Percentiles rank a stretch among this genome's conserved stretches.
These are phyloP conservation scores for Aspergillus oerlinghausenensis DNA, from an alignment of 2,329 filamentous ascomycete species.

Conservation along the genomic window DNA sequence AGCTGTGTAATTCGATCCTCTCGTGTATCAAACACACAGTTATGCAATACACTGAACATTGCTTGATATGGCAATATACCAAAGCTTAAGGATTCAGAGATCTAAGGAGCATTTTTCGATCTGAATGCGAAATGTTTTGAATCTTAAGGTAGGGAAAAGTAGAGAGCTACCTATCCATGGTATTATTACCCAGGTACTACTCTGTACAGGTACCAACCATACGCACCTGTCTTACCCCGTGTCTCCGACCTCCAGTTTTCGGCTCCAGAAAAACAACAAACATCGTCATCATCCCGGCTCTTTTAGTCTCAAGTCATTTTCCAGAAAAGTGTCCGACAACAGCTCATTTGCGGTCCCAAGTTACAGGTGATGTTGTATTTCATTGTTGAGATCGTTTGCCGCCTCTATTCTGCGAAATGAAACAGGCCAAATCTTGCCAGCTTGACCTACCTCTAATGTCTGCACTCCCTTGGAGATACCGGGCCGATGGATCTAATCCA, in stretches of 20 bases:
- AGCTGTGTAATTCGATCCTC: background rate
- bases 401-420: too few species aligned
- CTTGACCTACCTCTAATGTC: background rate
- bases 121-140: background rate
- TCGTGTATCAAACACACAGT: background rate
- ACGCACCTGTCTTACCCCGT: background rate
- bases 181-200: background rate
- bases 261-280: background rate
- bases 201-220: background rate
- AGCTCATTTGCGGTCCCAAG: background rate
- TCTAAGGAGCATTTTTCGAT: background rate
- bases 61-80: background rate
- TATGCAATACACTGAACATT: background rate
- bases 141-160: background rate
- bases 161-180: background rate
- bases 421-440: too few species aligned
- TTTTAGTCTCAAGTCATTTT: background rate
- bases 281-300: background rate
- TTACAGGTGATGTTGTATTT: background rate
- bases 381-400: too few species aligned
- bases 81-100: background rate
- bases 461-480: background rate
- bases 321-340: background rate
- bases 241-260: background rate
- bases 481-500: too few species aligned